These are phyloP conservation scores for Geotrichum carabidarum DNA, from an alignment of 1,139 yeast species.

Conservation along the genomic window DNA sequence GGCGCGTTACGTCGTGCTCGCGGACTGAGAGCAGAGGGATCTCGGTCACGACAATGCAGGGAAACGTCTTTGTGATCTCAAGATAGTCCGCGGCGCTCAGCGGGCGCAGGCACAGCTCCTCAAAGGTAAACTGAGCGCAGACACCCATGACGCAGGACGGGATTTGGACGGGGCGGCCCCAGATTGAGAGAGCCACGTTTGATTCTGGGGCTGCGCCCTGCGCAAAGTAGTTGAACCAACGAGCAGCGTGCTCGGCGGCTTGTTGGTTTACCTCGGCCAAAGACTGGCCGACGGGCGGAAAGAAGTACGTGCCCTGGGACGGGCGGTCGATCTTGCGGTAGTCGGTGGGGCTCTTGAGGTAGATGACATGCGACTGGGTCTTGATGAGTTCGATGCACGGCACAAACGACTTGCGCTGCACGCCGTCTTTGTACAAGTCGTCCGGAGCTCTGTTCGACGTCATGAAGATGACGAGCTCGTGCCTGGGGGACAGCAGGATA, in stretches of 20 bases:
- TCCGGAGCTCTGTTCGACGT: constrained; percentile 95
- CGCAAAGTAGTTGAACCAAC: constrained; percentile 76
- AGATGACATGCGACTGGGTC: constrained; percentile 66
- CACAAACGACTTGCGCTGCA: constrained; percentile 82
- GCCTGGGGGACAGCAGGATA: constrained; percentile 55
- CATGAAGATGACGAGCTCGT: constrained; percentile 83
- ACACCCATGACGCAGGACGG: constrained; percentile 72
- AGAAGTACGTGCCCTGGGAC: constrained; percentile 70
- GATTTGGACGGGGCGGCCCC: constrained; percentile 81
- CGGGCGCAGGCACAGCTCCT: constrained; percentile 78
- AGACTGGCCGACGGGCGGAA: constrained; percentile 48
- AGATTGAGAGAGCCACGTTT: constrained; percentile 52
- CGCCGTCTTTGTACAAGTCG: constrained; percentile 86
- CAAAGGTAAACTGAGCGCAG: constrained; percentile 86
- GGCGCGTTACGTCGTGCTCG: constrained; percentile 74
- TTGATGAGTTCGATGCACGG: constrained; percentile 86
- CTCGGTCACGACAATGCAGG: constrained; percentile 78
- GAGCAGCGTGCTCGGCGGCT: constrained; percentile 58
- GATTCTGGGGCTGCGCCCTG: constrained; percentile 44
- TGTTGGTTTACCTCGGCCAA: constrained; percentile 48
- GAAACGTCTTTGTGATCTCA: constrained; percentile 70
- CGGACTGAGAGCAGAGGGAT: constrained; percentile 78
- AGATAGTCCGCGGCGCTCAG: constrained; percentile 95
- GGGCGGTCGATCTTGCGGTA: constrained; percentile 87
- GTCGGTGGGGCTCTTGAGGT: constrained; percentile 85